A percentile compares a stretch with the other conserved stretches of the same genome.
Conservation (phyloP, 2,329 filamentous ascomycete genomes). For the Tolypocladium capitatum region DNA sequence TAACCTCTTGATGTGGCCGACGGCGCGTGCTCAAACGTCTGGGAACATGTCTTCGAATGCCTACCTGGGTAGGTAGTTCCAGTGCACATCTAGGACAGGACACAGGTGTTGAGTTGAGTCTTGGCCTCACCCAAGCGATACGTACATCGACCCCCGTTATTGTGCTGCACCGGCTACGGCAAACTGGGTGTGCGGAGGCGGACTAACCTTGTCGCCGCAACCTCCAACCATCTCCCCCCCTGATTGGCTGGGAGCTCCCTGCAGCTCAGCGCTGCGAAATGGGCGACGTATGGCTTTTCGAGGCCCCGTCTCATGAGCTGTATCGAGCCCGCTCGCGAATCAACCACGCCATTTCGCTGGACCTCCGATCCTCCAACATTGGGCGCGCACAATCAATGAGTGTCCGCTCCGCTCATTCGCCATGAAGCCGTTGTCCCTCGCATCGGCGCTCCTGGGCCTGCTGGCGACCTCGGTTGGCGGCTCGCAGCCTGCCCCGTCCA, state of each 20-base stretch:
- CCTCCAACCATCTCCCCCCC: not conserved
- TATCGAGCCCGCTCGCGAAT: not conserved
- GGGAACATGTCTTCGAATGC: no score
- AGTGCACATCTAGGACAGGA: no score
- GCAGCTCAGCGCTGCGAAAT: not conserved
- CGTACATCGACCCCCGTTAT: no score
- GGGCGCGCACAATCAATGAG: conserved; percentile 21
- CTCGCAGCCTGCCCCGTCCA: conserved; percentile 35
- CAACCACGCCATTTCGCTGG: not conserved
- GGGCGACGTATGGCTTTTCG: conserved; percentile 1
- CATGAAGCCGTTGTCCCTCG: conserved; percentile 33
- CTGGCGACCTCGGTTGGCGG: conserved; percentile 32
- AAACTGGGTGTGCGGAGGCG: no score
- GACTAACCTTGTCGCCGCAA: conserved; percentile 1
- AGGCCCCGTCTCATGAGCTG: not conserved
- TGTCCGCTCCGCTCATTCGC: conserved; percentile 10
- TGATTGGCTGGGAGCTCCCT: conserved; percentile 16
- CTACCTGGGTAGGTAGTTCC: no score
- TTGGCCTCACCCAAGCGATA: no score
- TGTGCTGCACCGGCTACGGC: no score
- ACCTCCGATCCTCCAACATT: not conserved
- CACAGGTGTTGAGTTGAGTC: no score
- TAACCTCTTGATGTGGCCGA: no score
- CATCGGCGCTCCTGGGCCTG: conserved; percentile 46
- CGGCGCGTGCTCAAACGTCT: no score